These are phyloP conservation scores for Lactuca saligna DNA, from an alignment of 129 eudicot genomes.

Conservation along the genomic window DNA sequence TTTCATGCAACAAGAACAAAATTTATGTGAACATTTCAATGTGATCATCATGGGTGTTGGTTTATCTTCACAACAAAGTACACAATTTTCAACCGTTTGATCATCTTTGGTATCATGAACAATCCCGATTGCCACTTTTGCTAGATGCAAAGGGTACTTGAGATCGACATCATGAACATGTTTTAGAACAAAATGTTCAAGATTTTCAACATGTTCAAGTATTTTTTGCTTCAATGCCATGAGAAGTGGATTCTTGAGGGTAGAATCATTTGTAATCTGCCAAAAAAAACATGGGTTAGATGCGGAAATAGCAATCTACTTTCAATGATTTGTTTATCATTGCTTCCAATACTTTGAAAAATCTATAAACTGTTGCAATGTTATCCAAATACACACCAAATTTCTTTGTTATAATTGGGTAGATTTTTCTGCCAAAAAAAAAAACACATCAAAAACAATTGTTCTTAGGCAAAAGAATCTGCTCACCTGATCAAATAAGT, in stretches of 20 bases:
- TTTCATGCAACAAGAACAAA: slow-evolving; percentile 77
- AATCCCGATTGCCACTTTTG: slow-evolving; percentile 73
- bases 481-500: slow-evolving; percentile 65
- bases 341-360: too few species aligned
- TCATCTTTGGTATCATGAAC: slow-evolving; percentile 45
- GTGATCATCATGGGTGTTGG: slow-evolving; percentile 54
- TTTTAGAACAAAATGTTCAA: slow-evolving; percentile 58
- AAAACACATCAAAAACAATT: neutral
- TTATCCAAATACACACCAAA: too few species aligned
- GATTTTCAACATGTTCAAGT: slow-evolving; percentile 41
- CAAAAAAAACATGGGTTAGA: slow-evolving; percentile 8
- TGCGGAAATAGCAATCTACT: too few species aligned
- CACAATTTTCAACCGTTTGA: slow-evolving; percentile 39
- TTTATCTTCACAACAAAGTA: slow-evolving; percentile 66
- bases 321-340: too few species aligned
- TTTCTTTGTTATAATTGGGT: too few species aligned
- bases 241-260: slow-evolving; percentile 51
- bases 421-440: too few species aligned
- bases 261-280: slow-evolving; percentile 49
- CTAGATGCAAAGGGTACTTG: slow-evolving; percentile 47
- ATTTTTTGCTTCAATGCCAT: slow-evolving; percentile 60
- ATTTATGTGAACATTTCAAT: slow-evolving; percentile 69
- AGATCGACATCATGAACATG: slow-evolving; percentile 38
- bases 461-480: neutral
- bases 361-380: too few species aligned